A percentile compares a stretch with the other conserved stretches of the same genome.
phyloP scores from a whole-genome alignment of 768 basidiomycete species.

The Calvatia gigantea region DNA sequence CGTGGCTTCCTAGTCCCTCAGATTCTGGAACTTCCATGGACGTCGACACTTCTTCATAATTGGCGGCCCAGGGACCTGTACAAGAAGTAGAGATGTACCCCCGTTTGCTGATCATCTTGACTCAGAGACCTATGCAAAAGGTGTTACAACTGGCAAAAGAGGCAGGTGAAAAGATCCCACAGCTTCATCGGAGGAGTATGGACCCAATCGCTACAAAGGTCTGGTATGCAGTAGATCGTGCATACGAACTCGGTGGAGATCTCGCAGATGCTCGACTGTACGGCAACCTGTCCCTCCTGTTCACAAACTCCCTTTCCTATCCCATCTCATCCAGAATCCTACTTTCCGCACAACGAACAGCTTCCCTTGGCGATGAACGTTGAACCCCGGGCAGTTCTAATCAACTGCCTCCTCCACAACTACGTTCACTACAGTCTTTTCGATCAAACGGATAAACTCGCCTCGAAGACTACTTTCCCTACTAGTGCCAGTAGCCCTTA shows the following conservation, averaged over 20 bases:
- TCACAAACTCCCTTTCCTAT: background rate
- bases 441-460: slow-evolving; percentile 94
- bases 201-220: slow-evolving; percentile 91
- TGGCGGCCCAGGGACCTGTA: slow-evolving; percentile 43
- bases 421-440: slow-evolving; percentile 89
- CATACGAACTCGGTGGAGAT: slow-evolving; percentile 78
- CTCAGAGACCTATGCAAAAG: slow-evolving; percentile 56
- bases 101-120: slow-evolving; percentile 79
- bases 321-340: slow-evolving; percentile 47
- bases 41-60: slow-evolving; percentile 49
- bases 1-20: slow-evolving; percentile 58
- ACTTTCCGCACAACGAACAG: slow-evolving; percentile 86
- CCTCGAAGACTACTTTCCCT: slow-evolving; percentile 92
- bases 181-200: slow-evolving; percentile 84
- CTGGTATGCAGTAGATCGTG: slow-evolving; percentile 90
- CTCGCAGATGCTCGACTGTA: slow-evolving; percentile 81
- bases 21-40: slow-evolving; percentile 61
- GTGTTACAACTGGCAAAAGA: slow-evolving; percentile 68
- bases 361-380: slow-evolving; percentile 86
- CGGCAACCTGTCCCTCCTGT: slow-evolving; percentile 22
- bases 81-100: slow-evolving; percentile 88
- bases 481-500: slow-evolving; percentile 85
- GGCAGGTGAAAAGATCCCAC: slow-evolving; percentile 77
- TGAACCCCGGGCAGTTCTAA: slow-evolving; percentile 87
- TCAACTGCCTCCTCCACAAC: slow-evolving; percentile 89